Base-by-base conservation (phyloP, 768 basidiomycete species). In the Rhodosporidiobolus sp. region DNA sequence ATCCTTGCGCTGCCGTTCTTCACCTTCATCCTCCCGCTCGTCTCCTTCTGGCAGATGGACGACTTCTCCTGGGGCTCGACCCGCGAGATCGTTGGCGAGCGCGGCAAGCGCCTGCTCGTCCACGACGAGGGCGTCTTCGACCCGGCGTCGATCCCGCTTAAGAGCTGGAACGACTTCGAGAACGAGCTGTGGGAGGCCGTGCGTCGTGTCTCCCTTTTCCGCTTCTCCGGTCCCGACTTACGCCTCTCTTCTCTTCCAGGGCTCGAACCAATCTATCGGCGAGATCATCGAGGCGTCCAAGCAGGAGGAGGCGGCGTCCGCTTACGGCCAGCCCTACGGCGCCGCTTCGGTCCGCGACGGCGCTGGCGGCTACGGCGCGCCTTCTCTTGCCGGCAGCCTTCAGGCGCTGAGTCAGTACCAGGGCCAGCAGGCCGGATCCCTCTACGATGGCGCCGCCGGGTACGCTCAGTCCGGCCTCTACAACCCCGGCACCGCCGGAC, bases 41-140 rank as follows among this genome's bases (percentile, higher is more conserved):
- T 93, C 81, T 94, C 92, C 10, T 95, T 97, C 88, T 98, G 94
- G 94, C 86, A 84, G 76, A 96, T 97, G 94, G 94, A 95, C 81
- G 93, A 74, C 65, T 63, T 64, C 73, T 70, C 73, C 50, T 69
- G 93, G 92, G 94, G 93, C 86, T 85, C 86, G 34, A 95, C 94
- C 2, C 90, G 92, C 87, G 80, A 94, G 70, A 94, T 99, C 20
- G 82, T 96, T 73, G 94, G 94, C 74, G 95, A 98, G 82, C 86
- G 88, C 43, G 95, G 95, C 26, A 96, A 96, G 86, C 96, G 95
- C 83, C 84, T 97, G 71, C 87, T 98, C 76, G 88, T 97, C 54
- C 94, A 98, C 80, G 96, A 98, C 76, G 95, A 98, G 81, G 95
- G 95, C 79, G 94, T 94, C 81, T 99, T 97, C 63, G 94, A 99